Evolutionary conservation across 1,139 yeast species (phyloP).

Genomic region (Meyerozyma carpophila): DNA sequence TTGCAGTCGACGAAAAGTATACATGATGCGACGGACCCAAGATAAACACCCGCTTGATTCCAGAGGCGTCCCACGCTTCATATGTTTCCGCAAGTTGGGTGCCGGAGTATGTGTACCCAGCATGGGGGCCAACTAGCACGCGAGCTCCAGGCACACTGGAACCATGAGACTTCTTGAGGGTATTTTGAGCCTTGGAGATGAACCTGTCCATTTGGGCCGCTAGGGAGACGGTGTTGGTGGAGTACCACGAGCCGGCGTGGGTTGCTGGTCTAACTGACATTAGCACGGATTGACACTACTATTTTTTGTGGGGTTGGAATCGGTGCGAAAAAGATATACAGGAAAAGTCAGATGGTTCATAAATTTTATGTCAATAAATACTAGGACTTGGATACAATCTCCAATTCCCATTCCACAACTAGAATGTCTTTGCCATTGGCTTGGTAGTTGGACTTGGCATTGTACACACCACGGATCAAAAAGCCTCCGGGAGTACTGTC

Average conservation of each 20-base stretch:
- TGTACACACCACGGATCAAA: constrained; percentile 32
- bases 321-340: background rate
- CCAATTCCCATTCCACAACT: constrained; percentile 31
- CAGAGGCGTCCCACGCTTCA: constrained; percentile 57
- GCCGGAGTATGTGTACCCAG: constrained; percentile 87
- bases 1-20: constrained; percentile 61
- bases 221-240: constrained; percentile 38
- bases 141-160: constrained; percentile 51
- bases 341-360: background rate
- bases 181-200: constrained; percentile 22
- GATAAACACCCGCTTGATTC: constrained; percentile 62
- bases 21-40: constrained; percentile 94
- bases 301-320: background rate
- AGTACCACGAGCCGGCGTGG: constrained; percentile 91
- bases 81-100: constrained; percentile 73
- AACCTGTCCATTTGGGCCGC: constrained; percentile 44
- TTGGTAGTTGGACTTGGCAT: constrained; percentile 30
- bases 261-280: constrained; percentile 56
- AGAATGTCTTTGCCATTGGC: constrained; percentile 27
- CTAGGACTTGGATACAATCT: constrained; percentile 18
- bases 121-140: constrained; percentile 66
- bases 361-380: constrained; percentile 2
- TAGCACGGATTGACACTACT: too few relatives aligned
- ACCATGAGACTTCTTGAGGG: constrained; percentile 4
- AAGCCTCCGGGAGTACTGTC: constrained; percentile 41